Evolutionary conservation across 2,329 filamentous ascomycete genomes (phyloP), one percentile per base, ranked within the genome.

Genomic region (Phaeosphaeria sp.): DNA sequence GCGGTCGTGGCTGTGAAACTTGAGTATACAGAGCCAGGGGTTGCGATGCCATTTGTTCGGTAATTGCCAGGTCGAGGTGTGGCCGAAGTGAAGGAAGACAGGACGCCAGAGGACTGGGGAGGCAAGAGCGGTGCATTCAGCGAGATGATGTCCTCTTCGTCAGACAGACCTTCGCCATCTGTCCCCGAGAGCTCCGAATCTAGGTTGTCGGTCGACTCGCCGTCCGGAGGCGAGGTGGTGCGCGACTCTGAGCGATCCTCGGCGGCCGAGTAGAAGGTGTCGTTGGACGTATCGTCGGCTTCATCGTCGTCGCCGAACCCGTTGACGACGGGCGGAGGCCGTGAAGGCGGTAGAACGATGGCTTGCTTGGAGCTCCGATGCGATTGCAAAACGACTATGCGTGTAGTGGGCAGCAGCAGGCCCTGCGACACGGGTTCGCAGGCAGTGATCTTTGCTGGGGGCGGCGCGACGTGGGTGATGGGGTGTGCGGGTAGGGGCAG

Each of bases 351-450:
- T 64, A 77, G 49, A 72, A 80, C 46, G 72, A 78, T 46, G 80
- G 67, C 72, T 77, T 73, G 73, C 83, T 79, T 86, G 89, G 71
- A 74, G 82, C 73, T 64, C 44, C 70, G 72, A 56, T 86, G 85
- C 81, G 83, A 65, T 83, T 85, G 85, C 48, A 91, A 88, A 21
- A 98, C 83, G 22, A 99, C 88, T 56, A 99, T 92, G 69, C 90
- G 93, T 17, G 93, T 99, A 13, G 82, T 85, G 0, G 91, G 84
- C 9, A 89, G 84, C 47, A 99, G 75, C 5, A 95, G 77, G 9
- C 95, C 95, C 77, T 99, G 95, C 6, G 91, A 88, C 17, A 98
- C 93, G 9, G 95, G 95, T 75, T 99, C 95, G 74, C 93, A 98
- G n/a, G 96, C 87, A 48, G 91, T 88, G 59, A 98, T 91, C 78